Evolutionary conservation across 164 flowering plant genomes (phyloP).

Genomic region (Liquidambar formosana): DNA sequence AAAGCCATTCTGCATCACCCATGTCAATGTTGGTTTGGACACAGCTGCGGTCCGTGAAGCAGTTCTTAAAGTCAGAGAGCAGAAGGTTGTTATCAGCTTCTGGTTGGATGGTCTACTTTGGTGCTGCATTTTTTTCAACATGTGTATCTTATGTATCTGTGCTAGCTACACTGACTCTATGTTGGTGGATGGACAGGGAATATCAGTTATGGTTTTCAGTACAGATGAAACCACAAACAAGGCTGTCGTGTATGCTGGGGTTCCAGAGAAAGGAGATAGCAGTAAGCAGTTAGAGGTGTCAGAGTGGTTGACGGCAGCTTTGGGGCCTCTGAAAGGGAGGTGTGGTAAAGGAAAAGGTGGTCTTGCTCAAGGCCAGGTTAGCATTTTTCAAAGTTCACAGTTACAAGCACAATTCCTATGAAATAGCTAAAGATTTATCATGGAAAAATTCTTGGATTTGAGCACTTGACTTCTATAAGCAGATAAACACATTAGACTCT

Average conservation of each 20-base stretch:
- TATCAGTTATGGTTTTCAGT: slow-evolving; percentile 82
- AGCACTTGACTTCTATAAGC: too few species aligned
- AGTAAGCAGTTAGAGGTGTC: slow-evolving; percentile 59
- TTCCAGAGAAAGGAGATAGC: slow-evolving; percentile 58
- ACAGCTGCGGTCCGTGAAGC: slow-evolving; percentile 88
- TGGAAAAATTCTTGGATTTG: too few species aligned
- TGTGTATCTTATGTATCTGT: not conserved
- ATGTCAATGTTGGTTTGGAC: slow-evolving; percentile 82
- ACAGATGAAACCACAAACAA: slow-evolving; percentile 74
- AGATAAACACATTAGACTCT: too few species aligned
- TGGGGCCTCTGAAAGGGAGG: slow-evolving; percentile 74
- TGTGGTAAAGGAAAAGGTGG: slow-evolving; percentile 90
- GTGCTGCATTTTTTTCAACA: not conserved
- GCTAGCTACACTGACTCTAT: not conserved
- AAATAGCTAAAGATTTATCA: too few species aligned
- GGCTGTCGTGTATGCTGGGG: slow-evolving; percentile 89
- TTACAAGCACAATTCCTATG: not conserved
- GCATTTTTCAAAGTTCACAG: slow-evolving; percentile 5
- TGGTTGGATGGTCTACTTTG: too few species aligned
- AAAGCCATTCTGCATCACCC: slow-evolving; percentile 64
- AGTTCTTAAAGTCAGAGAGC: slow-evolving; percentile 62
- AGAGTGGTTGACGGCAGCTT: slow-evolving; percentile 78
- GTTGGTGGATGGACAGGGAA: slow-evolving; percentile 50
- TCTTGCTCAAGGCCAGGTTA: slow-evolving; percentile 92
- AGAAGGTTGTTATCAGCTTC: slow-evolving; percentile 50